Conservation (phyloP, 495 filamentous ascomycete genomes). For the Zalerion maritima region DNA sequence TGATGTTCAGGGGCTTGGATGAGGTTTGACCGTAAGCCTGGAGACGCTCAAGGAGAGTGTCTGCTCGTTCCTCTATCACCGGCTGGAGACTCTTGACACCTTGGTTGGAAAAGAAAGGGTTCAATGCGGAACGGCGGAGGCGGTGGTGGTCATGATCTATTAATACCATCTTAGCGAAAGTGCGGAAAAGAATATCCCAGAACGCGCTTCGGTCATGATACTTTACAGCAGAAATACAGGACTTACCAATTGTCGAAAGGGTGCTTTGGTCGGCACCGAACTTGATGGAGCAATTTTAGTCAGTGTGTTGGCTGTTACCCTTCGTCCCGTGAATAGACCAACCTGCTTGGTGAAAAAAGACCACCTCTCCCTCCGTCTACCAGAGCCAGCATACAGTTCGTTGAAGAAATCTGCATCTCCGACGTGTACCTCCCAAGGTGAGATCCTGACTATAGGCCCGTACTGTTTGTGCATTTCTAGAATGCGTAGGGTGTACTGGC, state of each 20-base stretch:
- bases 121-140: constrained; percentile 21
- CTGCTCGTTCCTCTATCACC: constrained; percentile 14
- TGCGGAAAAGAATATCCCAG: too few species aligned
- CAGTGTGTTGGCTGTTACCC: neutral
- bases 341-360: constrained; percentile 1
- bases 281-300: neutral
- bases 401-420: constrained; percentile 15
- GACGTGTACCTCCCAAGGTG: constrained; percentile 21
- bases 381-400: constrained; percentile 17
- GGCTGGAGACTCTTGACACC: constrained; percentile 20
- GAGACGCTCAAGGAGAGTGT: constrained; percentile 7
- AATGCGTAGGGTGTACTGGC: constrained; percentile 31
- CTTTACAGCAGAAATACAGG: too few species aligned
- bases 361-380: constrained; percentile 3
- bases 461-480: constrained; percentile 33
- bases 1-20: constrained; percentile 10
- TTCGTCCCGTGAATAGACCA: neutral
- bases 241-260: too few species aligned
- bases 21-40: too few species aligned
- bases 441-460: constrained; percentile 24
- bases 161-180: too few species aligned
- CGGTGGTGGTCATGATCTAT: constrained; percentile 31
- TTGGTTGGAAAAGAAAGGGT: constrained; percentile 27
- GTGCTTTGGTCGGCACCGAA: too few species aligned
- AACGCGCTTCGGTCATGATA: too few species aligned